Evolutionary conservation across 805 yeast species (phyloP), one percentile per base, ranked within the genome.

Genomic region (Cyberlindnera nakhonratchasimensis): DNA sequence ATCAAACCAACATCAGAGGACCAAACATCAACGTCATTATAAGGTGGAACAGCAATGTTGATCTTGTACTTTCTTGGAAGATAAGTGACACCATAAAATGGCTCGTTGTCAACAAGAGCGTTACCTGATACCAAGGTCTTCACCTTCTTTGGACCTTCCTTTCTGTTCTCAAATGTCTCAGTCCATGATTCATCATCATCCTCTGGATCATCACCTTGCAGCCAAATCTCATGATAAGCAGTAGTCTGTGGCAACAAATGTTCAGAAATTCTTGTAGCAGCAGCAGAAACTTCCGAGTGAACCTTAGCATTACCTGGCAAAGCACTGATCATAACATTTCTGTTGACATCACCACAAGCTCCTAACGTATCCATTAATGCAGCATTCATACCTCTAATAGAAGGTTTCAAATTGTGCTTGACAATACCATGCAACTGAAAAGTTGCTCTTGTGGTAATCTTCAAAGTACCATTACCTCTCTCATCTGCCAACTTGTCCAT

Each of bases 341-440:
- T 84, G 70, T 87, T 86, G 33, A 91, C 98, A 70, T 91, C 98
- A 72, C 98, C 98, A 74, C 97, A 91, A 1, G 98, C 98, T 46
- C 96, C 98, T 46, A 91, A 75, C 8, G 97, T 90, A 62, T 93
- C 98, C 83, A 91, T 75, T 55, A 91, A 74, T 6, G 82, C 84
- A 14, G 95, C 71, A 63, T 91, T 91, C 82, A 91, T 89, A 29
- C 91, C 96, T 70, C 95, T 82, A 52, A 91, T 88, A 2, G 96
- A 82, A 9, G 93, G 86, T 65, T 87, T 89, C 65, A 91, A 72
- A 59, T 91, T 77, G 64, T 82, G 88, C 69, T 91, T 91, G 45
- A 91, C 86, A 46, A 91, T 79, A 65, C 98, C 98, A 60, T 91
- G 98, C 46, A 91, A 72, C 71, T 91, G 98, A 79, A 84, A 89